These are phyloP conservation scores for Heliamphora pulchella DNA, from an alignment of 179 eudicot genomes.

Conservation along the genomic window DNA sequence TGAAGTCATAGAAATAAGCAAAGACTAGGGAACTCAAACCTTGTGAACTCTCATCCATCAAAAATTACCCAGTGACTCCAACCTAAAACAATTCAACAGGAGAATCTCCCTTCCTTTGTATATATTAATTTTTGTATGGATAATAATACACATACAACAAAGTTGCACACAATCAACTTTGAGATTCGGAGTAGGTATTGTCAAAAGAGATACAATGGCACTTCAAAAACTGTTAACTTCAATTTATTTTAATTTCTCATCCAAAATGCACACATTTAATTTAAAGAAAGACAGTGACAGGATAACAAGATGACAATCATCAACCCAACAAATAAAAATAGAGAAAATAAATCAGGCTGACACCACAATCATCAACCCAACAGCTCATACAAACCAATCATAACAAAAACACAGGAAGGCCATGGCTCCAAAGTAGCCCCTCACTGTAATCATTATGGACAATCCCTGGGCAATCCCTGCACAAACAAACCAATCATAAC, in stretches of 20 bases:
- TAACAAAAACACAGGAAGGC: neutral
- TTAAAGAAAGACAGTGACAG: neutral
- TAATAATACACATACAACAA: no score
- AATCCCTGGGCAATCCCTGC: neutral
- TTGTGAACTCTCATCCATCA: neutral
- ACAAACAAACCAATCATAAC: no score
- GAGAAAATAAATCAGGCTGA: no score
- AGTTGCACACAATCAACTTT: no score
- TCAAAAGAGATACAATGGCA: neutral
- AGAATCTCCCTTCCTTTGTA: neutral
- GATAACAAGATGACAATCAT: neutral
- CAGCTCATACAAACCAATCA: neutral
- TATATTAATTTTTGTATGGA: neutral
- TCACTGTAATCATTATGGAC: neutral
- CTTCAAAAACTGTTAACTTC: neutral
- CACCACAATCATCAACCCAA: neutral
- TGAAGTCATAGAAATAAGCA: neutral
- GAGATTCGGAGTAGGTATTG: neutral
- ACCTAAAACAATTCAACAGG: neutral
- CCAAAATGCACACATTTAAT: neutral
- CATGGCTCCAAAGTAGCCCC: neutral
- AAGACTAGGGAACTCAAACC: conserved; percentile 5
- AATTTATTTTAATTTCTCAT: neutral
- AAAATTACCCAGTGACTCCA: neutral
- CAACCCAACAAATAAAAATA: no score